Percentiles rank a stretch among this genome's conserved stretches.
phyloP scores from a whole-genome alignment of 1,284 basidiomycete species.

The Moesziomyces aphidis region DNA sequence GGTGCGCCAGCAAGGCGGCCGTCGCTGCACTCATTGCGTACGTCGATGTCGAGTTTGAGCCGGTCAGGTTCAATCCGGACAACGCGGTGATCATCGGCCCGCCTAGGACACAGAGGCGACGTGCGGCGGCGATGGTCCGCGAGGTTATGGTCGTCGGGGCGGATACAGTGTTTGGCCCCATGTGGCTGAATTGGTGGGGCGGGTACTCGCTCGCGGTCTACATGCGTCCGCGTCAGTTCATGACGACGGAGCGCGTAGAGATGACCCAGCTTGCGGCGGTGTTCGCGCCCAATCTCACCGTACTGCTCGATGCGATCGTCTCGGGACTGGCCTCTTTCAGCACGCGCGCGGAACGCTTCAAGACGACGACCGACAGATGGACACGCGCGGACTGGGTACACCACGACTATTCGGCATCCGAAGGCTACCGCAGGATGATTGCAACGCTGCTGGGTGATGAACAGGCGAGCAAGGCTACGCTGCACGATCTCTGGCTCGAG shows the following conservation, averaged over 20 bases:
- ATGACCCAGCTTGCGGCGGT: constrained; percentile 41
- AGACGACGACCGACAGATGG: constrained; percentile 28
- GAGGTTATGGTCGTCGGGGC: constrained; percentile 23
- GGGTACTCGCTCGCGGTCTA: constrained; percentile 40
- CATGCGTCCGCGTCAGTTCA: constrained; percentile 25
- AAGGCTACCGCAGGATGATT: constrained; percentile 45
- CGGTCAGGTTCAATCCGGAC: constrained; percentile 26
- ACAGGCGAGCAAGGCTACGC: constrained; percentile 15
- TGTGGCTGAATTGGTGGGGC: constrained; percentile 49
- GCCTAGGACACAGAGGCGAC: constrained; percentile 7
- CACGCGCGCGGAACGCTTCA: constrained; percentile 18
- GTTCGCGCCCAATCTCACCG: constrained; percentile 35
- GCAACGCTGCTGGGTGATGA: constrained; percentile 31
- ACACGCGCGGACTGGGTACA: constrained; percentile 42
- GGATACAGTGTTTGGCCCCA: constrained; percentile 30
- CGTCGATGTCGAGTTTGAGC: constrained; percentile 34
- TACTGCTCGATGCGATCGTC: constrained; percentile 24
- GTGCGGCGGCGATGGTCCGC: constrained; percentile 15
- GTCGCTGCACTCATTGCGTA: constrained; percentile 36
- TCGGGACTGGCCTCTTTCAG: constrained; percentile 21
- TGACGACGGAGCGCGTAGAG: constrained; percentile 40
- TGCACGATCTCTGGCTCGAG: constrained; percentile 34
- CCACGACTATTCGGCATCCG: constrained; percentile 38
- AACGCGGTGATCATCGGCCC: constrained; percentile 39
- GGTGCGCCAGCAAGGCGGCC: constrained; percentile 27